These are phyloP conservation scores for Aspergillus oerlinghausenensis DNA, from an alignment of 2,329 filamentous ascomycete genomes.

Conservation along the genomic window DNA sequence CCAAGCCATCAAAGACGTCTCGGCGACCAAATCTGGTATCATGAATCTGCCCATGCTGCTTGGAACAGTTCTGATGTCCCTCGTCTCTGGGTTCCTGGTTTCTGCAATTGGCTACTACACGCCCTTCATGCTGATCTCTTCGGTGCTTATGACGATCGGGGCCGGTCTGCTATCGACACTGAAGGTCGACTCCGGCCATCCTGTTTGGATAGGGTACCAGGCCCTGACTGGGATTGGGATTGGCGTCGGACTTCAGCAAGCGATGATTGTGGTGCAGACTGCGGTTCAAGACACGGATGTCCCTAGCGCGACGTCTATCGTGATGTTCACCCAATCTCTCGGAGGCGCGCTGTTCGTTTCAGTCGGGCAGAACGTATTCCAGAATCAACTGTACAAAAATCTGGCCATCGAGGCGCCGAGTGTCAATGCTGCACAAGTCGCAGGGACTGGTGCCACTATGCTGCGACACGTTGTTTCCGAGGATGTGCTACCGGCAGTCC, in stretches of 20 bases:
- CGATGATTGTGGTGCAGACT: slow-evolving; percentile 33
- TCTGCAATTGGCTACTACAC: slow-evolving; percentile 36
- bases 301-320: slow-evolving; percentile 30
- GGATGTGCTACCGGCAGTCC: slow-evolving; percentile 23
- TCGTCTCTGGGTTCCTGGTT: slow-evolving; percentile 29
- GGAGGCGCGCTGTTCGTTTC: slow-evolving; percentile 35
- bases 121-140: slow-evolving; percentile 35
- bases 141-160: slow-evolving; percentile 30
- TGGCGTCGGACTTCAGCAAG: slow-evolving; percentile 34
- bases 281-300: slow-evolving; percentile 29
- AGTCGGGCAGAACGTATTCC: slow-evolving; percentile 33
- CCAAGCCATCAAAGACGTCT: slow-evolving; percentile 35
- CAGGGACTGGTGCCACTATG: slow-evolving; percentile 35
- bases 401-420: slow-evolving; percentile 22
- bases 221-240: slow-evolving; percentile 33
- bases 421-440: slow-evolving; percentile 23
- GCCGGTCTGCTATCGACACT: slow-evolving; percentile 35
- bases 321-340: slow-evolving; percentile 36
- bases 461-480: slow-evolving; percentile 27
- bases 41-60: slow-evolving; percentile 36
- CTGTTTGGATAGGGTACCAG: slow-evolving; percentile 39
- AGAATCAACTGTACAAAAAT: slow-evolving; percentile 28
- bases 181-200: slow-evolving; percentile 24
- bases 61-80: slow-evolving; percentile 25
- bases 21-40: slow-evolving; percentile 34